Base-by-base conservation (phyloP, 2,329 filamentous ascomycete species). In the Alternaria triticina region DNA sequence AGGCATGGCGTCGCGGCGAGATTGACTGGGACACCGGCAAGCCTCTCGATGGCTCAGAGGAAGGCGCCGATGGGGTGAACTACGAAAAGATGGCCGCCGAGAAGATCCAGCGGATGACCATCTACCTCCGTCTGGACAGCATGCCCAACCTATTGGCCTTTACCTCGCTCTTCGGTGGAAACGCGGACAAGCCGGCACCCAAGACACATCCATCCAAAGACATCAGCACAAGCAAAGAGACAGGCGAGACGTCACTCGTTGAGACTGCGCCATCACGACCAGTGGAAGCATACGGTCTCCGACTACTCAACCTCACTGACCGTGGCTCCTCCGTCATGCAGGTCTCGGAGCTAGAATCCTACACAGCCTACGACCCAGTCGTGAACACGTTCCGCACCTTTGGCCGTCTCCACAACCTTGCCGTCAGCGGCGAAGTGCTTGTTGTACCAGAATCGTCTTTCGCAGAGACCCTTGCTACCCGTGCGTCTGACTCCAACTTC, bases 271-370 rank as follows among this genome's bases (percentile, higher is more conserved):
- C 69, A 23, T 83, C 81, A 55, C 82, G 83, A 9, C 86, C 88
- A 1, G 84, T 95, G 1, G 87, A 91, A 73, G 90, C 94, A 0
- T 93, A 97, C 72, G 95, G 94, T 30, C 82, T 97, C n/a, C 91
- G 94, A 13, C 86, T 98, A 15, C 82, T 96, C 52, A 92, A 96
- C 75, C 87, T 98, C 12, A 96, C 93, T 0, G 94, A 97, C 72
- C 93, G 95, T 86, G 91, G 93, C 45, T 97, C 95, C 1, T 94
- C 94, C 17, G 95, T 97, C 71, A 98, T 98, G 95, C 91, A 93
- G 71, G 93, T 97, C 11, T 90, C 93, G 0, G 93, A 96, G 74
- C 86, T 90, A 4, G 91, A 94, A 43, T 92, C 96, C 52, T 87
- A 80, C 79, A 84, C 76, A 67, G 84, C 70, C 69, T 78, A 69